Conservation (phyloP, 306 rosid genomes). For the Chamaecrista fasciculata region DNA sequence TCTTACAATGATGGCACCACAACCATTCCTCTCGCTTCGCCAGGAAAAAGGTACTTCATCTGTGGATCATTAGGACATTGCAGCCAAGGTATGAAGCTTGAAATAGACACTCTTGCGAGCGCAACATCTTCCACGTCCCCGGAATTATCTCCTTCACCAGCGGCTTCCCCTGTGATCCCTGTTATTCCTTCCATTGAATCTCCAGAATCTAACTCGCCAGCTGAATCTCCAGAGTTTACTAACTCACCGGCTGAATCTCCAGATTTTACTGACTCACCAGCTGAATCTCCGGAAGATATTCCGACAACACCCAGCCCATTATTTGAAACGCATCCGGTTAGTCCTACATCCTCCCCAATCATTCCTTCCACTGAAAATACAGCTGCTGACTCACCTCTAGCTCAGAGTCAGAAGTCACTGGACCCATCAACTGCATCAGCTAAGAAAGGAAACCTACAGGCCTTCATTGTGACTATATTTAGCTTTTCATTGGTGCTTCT, state of each 20-base stretch:
- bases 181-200: conserved; percentile 41
- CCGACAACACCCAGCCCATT: conserved; percentile 31
- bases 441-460: conserved; percentile 28
- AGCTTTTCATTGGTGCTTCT: conserved; percentile 39
- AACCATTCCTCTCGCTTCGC: conserved; percentile 54
- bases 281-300: conserved; percentile 32
- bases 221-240: conserved; percentile 39
- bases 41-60: conserved; percentile 80
- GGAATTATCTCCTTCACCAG: conserved; percentile 39
- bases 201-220: conserved; percentile 17
- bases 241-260: conserved; percentile 38
- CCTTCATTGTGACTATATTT: conserved; percentile 33
- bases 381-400: conserved; percentile 32
- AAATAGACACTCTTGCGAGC: conserved; percentile 59
- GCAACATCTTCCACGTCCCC: conserved; percentile 45
- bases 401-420: conserved; percentile 33
- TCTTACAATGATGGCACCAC: conserved; percentile 61
- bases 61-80: conserved; percentile 81
- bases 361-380: conserved; percentile 53
- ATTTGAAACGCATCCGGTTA: conserved; percentile 22
- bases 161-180: conserved; percentile 23
- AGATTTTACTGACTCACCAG: conserved; percentile 10
- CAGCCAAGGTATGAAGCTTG: conserved; percentile 70
- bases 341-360: conserved; percentile 36
- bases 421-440: conserved; percentile 47